phyloP scores from a whole-genome alignment of 1,284 basidiomycete species.

The Apiotrichum montevideense region DNA sequence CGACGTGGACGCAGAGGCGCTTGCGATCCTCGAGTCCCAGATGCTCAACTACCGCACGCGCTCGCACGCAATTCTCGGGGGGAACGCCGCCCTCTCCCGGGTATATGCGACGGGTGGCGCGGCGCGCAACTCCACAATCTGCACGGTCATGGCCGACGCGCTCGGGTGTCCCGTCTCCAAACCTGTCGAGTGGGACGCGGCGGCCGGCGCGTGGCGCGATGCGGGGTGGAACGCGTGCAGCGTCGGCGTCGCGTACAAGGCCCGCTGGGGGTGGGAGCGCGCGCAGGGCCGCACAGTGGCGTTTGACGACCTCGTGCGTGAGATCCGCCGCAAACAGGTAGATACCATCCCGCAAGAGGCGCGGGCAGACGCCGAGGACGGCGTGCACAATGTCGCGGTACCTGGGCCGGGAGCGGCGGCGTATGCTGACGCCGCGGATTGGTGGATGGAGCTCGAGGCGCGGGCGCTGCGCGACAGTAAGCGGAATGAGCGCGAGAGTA shows the following conservation, averaged over 20 bases:
- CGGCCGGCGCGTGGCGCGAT: conserved; percentile 21
- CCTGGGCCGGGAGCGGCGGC: conserved; percentile 18
- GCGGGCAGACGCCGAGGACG: conserved; percentile 21
- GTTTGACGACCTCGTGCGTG: conserved; percentile 14
- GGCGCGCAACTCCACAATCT: conserved; percentile 66
- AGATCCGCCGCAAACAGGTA: conserved; percentile 19
- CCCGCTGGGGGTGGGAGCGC: conserved; percentile 42
- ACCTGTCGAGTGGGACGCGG: conserved; percentile 29
- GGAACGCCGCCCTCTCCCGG: conserved; percentile 52
- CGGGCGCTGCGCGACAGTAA: conserved; percentile 11
- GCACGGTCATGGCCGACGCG: conserved; percentile 69
- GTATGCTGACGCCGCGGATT: conserved; percentile 22
- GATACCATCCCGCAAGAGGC: conserved; percentile 18
- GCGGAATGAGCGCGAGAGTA: no score
- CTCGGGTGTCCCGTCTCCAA: conserved; percentile 63
- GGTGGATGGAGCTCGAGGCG: conserved; percentile 30
- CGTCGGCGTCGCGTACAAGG: conserved; percentile 44
- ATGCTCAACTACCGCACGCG: conserved; percentile 53
- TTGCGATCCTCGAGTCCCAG: conserved; percentile 81
- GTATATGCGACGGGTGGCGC: conserved; percentile 77
- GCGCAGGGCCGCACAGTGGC: background rate
- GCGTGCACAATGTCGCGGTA: conserved; percentile 27
- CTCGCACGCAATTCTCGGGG: conserved; percentile 55
- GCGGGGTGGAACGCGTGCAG: conserved; percentile 42
- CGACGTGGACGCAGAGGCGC: conserved; percentile 55